phyloP scores from a whole-genome alignment of 345 rosid genomes.

The Zanthoxylum bungeanum region DNA sequence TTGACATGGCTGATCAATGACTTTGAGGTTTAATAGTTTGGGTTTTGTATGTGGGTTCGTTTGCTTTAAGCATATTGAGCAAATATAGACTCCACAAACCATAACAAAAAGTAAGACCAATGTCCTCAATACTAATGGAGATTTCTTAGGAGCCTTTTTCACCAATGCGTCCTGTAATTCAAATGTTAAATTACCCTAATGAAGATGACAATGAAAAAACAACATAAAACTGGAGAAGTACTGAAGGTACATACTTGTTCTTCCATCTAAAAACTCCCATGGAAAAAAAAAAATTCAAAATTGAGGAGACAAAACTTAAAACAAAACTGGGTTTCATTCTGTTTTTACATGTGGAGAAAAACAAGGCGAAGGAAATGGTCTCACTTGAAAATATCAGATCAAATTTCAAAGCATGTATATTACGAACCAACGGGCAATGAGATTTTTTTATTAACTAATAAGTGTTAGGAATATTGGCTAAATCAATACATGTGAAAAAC shows the following conservation, averaged over 20 bases:
- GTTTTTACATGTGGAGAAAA: too few relatives aligned
- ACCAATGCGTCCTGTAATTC: constrained; percentile 28
- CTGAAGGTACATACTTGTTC: neutral
- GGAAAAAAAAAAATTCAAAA: constrained; percentile 11
- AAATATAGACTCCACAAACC: constrained; percentile 38
- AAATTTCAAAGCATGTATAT: neutral
- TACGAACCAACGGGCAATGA: neutral
- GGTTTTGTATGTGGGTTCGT: constrained; percentile 14
- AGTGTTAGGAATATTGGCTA: too few relatives aligned
- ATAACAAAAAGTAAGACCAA: constrained; percentile 32
- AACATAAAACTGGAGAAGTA: too few relatives aligned
- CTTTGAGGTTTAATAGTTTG: constrained; percentile 16
- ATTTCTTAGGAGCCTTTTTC: constrained; percentile 32
- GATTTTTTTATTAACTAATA: neutral
- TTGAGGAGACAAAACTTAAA: neutral
- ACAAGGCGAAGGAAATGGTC: too few relatives aligned
- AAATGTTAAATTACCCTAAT: neutral
- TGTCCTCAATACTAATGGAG: constrained; percentile 25
- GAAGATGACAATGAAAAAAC: neutral
- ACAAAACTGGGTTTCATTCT: constrained; percentile 1
- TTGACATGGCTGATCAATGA: constrained; percentile 20
- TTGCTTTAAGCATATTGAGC: constrained; percentile 32
- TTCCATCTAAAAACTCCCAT: constrained; percentile 35
- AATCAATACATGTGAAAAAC: too few relatives aligned
- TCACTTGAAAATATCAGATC: too few relatives aligned